These are phyloP conservation scores for Naegleria lovaniensis DNA, from an alignment of 208 protist genomes.

Conservation along the genomic window DNA sequence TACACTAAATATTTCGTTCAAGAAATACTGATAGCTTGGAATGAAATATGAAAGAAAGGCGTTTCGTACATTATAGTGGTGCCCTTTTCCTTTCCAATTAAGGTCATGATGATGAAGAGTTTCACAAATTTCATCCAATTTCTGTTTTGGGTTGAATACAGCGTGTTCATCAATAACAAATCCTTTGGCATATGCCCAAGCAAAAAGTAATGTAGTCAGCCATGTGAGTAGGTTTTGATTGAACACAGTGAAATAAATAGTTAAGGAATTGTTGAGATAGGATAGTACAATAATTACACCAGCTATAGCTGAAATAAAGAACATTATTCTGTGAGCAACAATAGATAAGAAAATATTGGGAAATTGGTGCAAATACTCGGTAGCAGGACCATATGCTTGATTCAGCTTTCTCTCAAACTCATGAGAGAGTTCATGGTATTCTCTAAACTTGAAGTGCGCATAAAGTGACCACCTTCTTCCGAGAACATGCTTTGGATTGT, in stretches of 20 bases:
- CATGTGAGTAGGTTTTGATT: slow-evolving; percentile 30
- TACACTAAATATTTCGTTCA: not conserved
- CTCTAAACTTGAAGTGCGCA: slow-evolving; percentile 47
- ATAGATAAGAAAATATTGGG: slow-evolving; percentile 23
- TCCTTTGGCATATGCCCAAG: not conserved
- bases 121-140: not conserved
- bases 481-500: slow-evolving; percentile 35
- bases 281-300: slow-evolving; percentile 31
- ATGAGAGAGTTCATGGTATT: slow-evolving; percentile 48
- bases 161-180: slow-evolving; percentile 11
- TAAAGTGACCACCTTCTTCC: slow-evolving; percentile 45
- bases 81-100: not conserved
- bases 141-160: not conserved
- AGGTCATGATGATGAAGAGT: not conserved
- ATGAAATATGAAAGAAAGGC: not conserved
- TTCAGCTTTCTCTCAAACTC: slow-evolving; percentile 34
- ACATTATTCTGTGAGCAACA: slow-evolving; percentile 6
- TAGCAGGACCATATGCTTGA: not conserved
- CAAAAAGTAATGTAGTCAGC: slow-evolving; percentile 26
- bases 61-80: not conserved
- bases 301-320: slow-evolving; percentile 23
- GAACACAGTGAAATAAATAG: slow-evolving; percentile 17
- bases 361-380: slow-evolving; percentile 33
- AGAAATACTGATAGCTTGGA: not conserved
- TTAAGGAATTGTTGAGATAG: slow-evolving; percentile 10